Base-by-base conservation (phyloP, 768 basidiomycete genomes). In the Clitopilus hobsonii region DNA sequence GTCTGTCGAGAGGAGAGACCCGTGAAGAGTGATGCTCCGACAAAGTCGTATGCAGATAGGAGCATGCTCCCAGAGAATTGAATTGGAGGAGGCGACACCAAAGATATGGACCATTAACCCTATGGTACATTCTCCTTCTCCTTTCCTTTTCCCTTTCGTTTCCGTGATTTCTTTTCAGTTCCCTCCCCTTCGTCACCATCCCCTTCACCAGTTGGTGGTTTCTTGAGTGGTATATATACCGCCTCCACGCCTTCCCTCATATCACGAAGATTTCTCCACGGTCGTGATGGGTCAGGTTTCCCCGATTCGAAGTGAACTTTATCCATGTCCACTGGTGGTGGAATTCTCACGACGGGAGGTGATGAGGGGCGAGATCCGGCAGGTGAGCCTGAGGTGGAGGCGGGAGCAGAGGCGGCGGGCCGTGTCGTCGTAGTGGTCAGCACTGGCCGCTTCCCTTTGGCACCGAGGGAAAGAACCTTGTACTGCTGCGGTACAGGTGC, bases 351-450 rank as follows among this genome's bases (percentile, higher is more conserved):
- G 6, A 56, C 61, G 2, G 71, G 67, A 69, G 54, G 79, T 78
- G 29, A 89, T 60, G 7, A 87, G 86, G 22, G 88, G n/a, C 41
- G n/a, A 11, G 41, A 59, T 8, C 87, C 82, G 63, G 80, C 85
- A 57, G 82, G 83, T 0, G 78, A 74, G 49, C 77, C 70, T 20
- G 60, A 58, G 0, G 54, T 30, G 14, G 73, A 65, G 10, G 60
- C 61, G 0, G 74, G 66, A 56, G 36, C 59, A 50, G 29, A 59
- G 48, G 50, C 23, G 18, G 27, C 25, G 22, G 28, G 59, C 48
- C 11, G 61, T 47, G 11, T 45, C 10, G 41, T 45, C 11, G 41
- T 45, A 11, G 41, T 45, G 8, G 41, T 45, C 41, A 45, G 41
- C n/a, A 45, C 41, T 10, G 41, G 41, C 5, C 41, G 41, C 22